phyloP scores from a whole-genome alignment of 2,329 filamentous ascomycete genomes.

The Verticillium albo-atrum region DNA sequence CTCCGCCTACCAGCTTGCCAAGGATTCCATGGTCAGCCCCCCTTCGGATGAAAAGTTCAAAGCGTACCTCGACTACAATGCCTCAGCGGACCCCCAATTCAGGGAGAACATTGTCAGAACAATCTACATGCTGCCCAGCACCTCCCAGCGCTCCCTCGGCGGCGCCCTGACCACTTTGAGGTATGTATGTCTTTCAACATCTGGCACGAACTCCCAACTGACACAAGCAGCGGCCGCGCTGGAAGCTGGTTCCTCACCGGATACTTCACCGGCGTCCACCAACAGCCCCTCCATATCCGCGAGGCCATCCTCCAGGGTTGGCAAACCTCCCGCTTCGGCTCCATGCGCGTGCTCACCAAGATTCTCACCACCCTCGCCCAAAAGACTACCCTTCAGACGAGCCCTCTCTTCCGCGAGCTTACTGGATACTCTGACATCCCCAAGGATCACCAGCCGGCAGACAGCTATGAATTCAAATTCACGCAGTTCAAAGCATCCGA shows the following conservation, averaged over 20 bases:
- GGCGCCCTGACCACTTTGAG: slow-evolving; percentile 33
- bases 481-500: slow-evolving; percentile 40
- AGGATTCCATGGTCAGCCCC: slow-evolving; percentile 28
- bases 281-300: slow-evolving; percentile 56
- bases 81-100: slow-evolving; percentile 49
- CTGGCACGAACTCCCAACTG: not conserved
- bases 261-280: slow-evolving; percentile 56
- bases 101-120: slow-evolving; percentile 41
- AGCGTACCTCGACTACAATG: slow-evolving; percentile 48
- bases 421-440: slow-evolving; percentile 56
- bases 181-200: slow-evolving; percentile 36
- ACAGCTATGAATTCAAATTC: slow-evolving; percentile 55
- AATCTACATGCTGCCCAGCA: slow-evolving; percentile 28
- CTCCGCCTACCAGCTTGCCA: slow-evolving; percentile 33
- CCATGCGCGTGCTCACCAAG: slow-evolving; percentile 52
- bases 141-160: slow-evolving; percentile 30
- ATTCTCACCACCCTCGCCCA: slow-evolving; percentile 51
- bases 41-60: slow-evolving; percentile 40
- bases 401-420: slow-evolving; percentile 48
- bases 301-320: slow-evolving; percentile 60
- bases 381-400: slow-evolving; percentile 50
- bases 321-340: slow-evolving; percentile 50
- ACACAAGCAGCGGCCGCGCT: slow-evolving; percentile 47
- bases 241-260: slow-evolving; percentile 65
- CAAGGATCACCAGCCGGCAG: slow-evolving; percentile 41